phyloP scores from a whole-genome alignment of 108 stramenopile genomes.

The Bacterosira constricta region DNA sequence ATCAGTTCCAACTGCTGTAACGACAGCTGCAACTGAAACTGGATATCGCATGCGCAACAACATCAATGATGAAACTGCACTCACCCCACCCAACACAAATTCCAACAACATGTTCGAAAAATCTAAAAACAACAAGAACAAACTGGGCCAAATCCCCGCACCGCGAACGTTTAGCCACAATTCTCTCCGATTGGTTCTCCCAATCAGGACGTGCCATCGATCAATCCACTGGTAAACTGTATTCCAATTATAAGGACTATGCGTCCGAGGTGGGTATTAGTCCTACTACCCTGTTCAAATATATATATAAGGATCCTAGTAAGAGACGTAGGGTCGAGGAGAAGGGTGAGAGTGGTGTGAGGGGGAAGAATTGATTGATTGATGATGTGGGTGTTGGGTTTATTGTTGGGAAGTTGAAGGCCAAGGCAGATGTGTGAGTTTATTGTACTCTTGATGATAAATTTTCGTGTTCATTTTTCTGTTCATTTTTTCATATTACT shows the following conservation, averaged over 20 bases:
- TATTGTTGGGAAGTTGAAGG: not conserved
- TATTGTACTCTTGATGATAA: not conserved
- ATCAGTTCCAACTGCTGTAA: too few species aligned
- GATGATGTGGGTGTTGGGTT: not conserved
- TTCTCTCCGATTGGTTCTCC: constrained; percentile 1
- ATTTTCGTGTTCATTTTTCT: not conserved
- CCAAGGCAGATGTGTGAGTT: constrained; percentile 11
- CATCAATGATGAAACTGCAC: too few species aligned
- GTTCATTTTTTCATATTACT: too few species aligned
- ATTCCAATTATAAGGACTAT: not conserved
- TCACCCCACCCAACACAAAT: too few species aligned
- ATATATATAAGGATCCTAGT: not conserved
- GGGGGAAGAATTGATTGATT: constrained; percentile 23
- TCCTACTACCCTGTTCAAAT: not conserved
- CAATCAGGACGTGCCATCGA: not conserved
- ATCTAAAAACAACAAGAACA: constrained; percentile 1
- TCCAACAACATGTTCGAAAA: too few species aligned
- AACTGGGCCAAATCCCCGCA: constrained; percentile 25
- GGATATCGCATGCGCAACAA: too few species aligned
- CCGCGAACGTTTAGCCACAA: not conserved
- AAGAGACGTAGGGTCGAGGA: not conserved
- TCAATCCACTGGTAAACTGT: not conserved
- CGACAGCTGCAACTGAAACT: too few species aligned
- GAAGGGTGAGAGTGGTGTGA: not conserved
- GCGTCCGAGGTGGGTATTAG: constrained; percentile 6